These are phyloP conservation scores for Fusarium sp. DNA, from an alignment of 2,329 filamentous ascomycete genomes.

Conservation along the genomic window DNA sequence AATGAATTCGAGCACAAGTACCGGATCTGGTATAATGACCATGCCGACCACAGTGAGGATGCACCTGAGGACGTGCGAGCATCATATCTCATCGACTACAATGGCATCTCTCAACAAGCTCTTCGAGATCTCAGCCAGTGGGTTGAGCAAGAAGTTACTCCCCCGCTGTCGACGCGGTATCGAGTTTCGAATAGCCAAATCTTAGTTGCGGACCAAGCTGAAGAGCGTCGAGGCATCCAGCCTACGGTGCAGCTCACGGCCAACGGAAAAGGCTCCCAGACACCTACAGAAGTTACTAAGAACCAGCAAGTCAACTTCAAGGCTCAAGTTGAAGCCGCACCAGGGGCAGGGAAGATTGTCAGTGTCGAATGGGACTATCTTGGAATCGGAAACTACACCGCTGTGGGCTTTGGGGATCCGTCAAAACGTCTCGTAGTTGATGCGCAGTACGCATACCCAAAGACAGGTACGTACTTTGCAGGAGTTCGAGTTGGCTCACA, in stretches of 20 bases:
- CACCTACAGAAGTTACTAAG: background rate
- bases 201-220: constrained; percentile 3
- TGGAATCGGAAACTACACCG: constrained; percentile 9
- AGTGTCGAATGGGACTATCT: constrained; percentile 30
- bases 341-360: constrained; percentile 17
- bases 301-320: constrained; percentile 5
- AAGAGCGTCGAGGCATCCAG: constrained; percentile 32
- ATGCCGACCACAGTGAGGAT: constrained; percentile 35
- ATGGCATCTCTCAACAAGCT: constrained; percentile 32
- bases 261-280: background rate
- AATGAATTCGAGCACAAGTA: constrained; percentile 29
- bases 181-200: constrained; percentile 23
- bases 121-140: constrained; percentile 34
- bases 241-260: constrained; percentile 15
- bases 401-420: background rate
- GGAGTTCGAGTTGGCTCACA: constrained; percentile 4
- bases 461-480: constrained; percentile 11
- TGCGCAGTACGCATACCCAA: background rate
- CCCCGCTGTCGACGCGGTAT: constrained; percentile 24
- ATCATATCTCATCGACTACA: constrained; percentile 26
- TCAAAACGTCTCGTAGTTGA: background rate
- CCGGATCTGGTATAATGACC: constrained; percentile 39
- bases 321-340: constrained; percentile 2
- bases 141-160: constrained; percentile 30
- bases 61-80: background rate